phyloP scores from a whole-genome alignment of 805 yeast genomes.

The Yarrowia porcina region DNA sequence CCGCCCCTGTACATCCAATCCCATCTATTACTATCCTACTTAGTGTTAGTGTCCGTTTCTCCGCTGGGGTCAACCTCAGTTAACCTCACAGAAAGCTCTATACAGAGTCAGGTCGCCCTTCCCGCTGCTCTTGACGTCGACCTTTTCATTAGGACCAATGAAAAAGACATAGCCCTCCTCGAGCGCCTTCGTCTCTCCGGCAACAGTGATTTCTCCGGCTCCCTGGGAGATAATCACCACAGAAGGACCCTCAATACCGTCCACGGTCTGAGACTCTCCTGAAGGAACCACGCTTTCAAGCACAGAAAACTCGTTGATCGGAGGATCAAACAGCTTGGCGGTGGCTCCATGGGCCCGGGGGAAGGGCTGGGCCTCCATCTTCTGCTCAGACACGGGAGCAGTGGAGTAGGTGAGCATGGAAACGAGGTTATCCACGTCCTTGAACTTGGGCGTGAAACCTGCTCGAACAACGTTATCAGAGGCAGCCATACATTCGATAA shows the following conservation, averaged over 20 bases:
- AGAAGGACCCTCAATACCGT: constrained; percentile 79
- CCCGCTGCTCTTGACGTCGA: constrained; percentile 47
- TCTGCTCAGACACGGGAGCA: constrained; percentile 89
- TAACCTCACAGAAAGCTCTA: constrained; percentile 61
- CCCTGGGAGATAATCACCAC: constrained; percentile 83
- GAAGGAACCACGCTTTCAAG: constrained; percentile 66
- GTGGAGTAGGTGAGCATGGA: constrained; percentile 85
- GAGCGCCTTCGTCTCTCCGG: constrained; percentile 42
- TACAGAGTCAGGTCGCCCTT: constrained; percentile 61
- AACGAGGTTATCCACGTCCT: constrained; percentile 88
- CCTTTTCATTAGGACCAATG: constrained; percentile 70
- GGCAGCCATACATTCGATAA: constrained; percentile 99
- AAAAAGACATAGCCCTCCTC: constrained; percentile 76
- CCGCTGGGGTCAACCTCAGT: background rate
- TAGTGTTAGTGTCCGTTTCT: constrained; percentile 23
- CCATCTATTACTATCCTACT: constrained; percentile 5
- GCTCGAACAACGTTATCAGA: constrained; percentile 97
- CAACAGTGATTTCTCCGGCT: constrained; percentile 52
- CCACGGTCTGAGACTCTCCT: constrained; percentile 53
- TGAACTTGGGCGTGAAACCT: constrained; percentile 99
- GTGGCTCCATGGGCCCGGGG: constrained; percentile 39
- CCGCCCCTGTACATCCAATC: background rate
- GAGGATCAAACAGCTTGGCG: constrained; percentile 74
- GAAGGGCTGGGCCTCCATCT: constrained; percentile 66
- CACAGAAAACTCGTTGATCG: constrained; percentile 95